Evolutionary conservation across 2,329 filamentous ascomycete genomes (phyloP).

Genomic region (Thelonectria rubi): DNA sequence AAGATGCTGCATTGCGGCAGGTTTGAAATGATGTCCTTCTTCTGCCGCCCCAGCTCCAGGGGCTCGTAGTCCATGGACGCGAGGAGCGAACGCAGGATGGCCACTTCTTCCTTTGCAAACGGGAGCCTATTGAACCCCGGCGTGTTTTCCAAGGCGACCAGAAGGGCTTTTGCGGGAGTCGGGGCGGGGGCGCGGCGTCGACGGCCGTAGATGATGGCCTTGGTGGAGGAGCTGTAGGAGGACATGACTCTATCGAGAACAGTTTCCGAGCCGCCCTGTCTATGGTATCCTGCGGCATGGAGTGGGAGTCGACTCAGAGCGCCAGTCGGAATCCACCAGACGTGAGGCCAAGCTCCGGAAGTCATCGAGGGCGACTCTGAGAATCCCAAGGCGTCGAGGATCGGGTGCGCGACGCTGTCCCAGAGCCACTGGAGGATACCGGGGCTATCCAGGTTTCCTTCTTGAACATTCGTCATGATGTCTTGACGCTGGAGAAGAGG

Average conservation of each 20-base stretch:
- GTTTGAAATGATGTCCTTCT: slow-evolving; percentile 36
- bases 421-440: slow-evolving; percentile 45
- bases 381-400: slow-evolving; percentile 42
- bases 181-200: neutral
- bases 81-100: slow-evolving; percentile 22
- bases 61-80: neutral
- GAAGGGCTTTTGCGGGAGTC: neutral
- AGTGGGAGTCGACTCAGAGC: slow-evolving; percentile 43
- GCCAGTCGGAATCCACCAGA: slow-evolving; percentile 50
- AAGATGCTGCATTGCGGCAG: slow-evolving; percentile 47
- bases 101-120: neutral
- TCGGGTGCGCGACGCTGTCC: slow-evolving; percentile 38
- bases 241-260: slow-evolving; percentile 50
- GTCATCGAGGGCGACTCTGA: slow-evolving; percentile 20
- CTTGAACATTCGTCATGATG: neutral
- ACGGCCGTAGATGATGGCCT: slow-evolving; percentile 41
- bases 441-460: neutral
- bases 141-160: neutral
- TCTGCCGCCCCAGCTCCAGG: slow-evolving; percentile 12
- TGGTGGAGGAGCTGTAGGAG: slow-evolving; percentile 49
- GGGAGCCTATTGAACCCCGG: neutral
- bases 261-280: slow-evolving; percentile 28
- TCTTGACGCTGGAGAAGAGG: neutral
- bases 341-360: slow-evolving; percentile 40
- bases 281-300: slow-evolving; percentile 48